Percentiles rank a stretch among this genome's conserved stretches.
Evolutionary conservation across 2,329 filamentous ascomycete genomes (phyloP).

Genomic region (Fusarium sp.): DNA sequence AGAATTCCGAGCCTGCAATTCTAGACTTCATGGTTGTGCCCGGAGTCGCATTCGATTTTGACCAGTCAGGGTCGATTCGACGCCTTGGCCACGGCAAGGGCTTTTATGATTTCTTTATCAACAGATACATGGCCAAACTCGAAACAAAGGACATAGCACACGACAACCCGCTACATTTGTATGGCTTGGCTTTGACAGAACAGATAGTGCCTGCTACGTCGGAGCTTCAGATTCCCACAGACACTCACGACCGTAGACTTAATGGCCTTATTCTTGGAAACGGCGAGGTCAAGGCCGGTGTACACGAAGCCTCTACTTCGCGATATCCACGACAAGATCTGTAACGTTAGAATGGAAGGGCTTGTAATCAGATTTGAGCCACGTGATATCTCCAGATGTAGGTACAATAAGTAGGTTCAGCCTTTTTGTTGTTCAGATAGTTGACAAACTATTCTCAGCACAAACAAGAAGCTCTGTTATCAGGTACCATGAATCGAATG

Average conservation of each 20-base stretch:
- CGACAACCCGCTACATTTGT: constrained; percentile 59
- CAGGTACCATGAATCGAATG: neutral
- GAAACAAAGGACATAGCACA: constrained; percentile 47
- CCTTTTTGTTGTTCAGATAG: neutral
- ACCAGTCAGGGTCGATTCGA: constrained; percentile 65
- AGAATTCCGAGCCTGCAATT: constrained; percentile 55
- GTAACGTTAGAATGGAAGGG: neutral
- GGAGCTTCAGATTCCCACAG: constrained; percentile 75
- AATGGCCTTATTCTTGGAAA: constrained; percentile 80
- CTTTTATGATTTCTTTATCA: constrained; percentile 95
- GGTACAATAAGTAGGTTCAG: neutral
- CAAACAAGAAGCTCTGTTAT: neutral
- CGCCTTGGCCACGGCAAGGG: constrained; percentile 94
- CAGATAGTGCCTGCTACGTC: constrained; percentile 74
- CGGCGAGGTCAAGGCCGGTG: constrained; percentile 62
- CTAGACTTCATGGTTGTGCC: constrained; percentile 92
- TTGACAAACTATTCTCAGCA: neutral
- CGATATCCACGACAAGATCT: constrained; percentile 26
- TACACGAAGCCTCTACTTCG: constrained; percentile 53
- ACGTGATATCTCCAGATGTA: neutral
- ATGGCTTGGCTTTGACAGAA: constrained; percentile 86
- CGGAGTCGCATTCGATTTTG: constrained; percentile 87
- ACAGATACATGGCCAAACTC: constrained; percentile 69
- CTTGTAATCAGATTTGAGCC: neutral
- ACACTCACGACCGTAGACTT: constrained; percentile 79